Evolutionary conservation across 768 basidiomycete genomes (phyloP).

Genomic region (Punctularia strigosozonata): DNA sequence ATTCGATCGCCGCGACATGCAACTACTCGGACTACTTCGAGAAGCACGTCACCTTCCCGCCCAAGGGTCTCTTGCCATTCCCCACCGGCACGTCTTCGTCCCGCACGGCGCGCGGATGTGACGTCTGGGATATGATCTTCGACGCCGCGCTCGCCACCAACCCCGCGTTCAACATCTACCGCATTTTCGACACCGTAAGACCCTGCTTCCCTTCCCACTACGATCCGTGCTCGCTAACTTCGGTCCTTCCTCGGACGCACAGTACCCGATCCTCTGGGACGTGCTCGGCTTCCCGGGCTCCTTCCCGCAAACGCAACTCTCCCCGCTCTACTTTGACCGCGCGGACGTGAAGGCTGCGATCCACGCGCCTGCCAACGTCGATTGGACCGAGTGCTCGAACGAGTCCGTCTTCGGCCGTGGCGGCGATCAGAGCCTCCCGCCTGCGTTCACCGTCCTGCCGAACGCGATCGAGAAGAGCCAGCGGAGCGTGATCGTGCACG

Average conservation of each 20-base stretch:
- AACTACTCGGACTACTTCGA: constrained; percentile 52
- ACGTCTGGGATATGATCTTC: constrained; percentile 58
- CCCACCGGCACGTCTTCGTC: constrained; percentile 51
- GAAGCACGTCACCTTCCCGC: constrained; percentile 57
- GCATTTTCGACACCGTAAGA: constrained; percentile 57
- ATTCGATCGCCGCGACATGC: constrained; percentile 40
- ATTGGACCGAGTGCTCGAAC: constrained; percentile 55
- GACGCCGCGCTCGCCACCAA: constrained; percentile 49
- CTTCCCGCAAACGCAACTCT: constrained; percentile 31
- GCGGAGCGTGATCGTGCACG: constrained; percentile 58
- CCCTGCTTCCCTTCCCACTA: background rate
- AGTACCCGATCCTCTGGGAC: constrained; percentile 64
- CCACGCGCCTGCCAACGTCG: constrained; percentile 50
- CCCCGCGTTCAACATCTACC: constrained; percentile 69
- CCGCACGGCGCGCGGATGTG: constrained; percentile 37
- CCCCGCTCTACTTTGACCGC: constrained; percentile 62
- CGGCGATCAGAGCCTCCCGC: constrained; percentile 49
- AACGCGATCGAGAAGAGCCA: constrained; percentile 67
- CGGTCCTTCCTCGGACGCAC: background rate
- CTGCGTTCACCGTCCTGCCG: constrained; percentile 55
- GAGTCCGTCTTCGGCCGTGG: constrained; percentile 48
- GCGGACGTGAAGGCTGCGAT: constrained; percentile 58
- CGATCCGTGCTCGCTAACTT: background rate
- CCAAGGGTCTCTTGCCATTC: constrained; percentile 52
- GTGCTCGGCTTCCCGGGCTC: constrained; percentile 66